Base-by-base conservation (phyloP, 768 basidiomycete genomes). In the Lentinula aciculospora region DNA sequence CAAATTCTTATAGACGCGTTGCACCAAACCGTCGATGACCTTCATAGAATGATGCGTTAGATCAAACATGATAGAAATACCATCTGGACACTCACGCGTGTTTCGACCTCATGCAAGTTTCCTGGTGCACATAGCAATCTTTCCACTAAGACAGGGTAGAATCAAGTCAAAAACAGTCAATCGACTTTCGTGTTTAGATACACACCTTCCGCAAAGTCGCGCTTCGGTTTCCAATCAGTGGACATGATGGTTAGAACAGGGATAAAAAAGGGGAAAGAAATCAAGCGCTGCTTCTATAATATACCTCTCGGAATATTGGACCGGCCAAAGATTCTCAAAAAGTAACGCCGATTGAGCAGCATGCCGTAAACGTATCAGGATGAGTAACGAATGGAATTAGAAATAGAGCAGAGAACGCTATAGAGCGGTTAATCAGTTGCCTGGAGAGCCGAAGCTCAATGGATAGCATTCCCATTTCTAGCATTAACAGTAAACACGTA, bases 1-100 rank as follows among this genome's bases (percentile, higher is more conserved):
- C 10, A 79, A 66, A 53, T 80, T 75, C 68, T 82, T 82, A 69
- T 81, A 85, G 3, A 79, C 77, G 13, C 76, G 74, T 51, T 76
- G 71, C 13, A 79, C 59, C 7, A 71, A 69, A 2, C 78, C 80
- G 55, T 80, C 73, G 46, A 84, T 69, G 12, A 76, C 25, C 58
- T 58, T 29, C 44, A 8, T 64, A 9, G 39, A n/a, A 60, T 67
- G 60, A 34, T 57, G 29, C 40, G 15, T n/a, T 2, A 21, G 31
- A 12, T 4, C 21, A 40, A 39, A 23, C 10, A 28, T 39, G 2
- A 45, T 8, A 23, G 8, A 13, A 12, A 45, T 34, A 27, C 8
- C 4, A 27, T 7, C 17, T 7, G 15, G 27, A 21, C 10, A 15
- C 45, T 25, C 37, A 58, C 57, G 13, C 29, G 32, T 6, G 57